Base-by-base conservation (phyloP, 805 yeast genomes). In the Diddensiella transvaalensis region DNA sequence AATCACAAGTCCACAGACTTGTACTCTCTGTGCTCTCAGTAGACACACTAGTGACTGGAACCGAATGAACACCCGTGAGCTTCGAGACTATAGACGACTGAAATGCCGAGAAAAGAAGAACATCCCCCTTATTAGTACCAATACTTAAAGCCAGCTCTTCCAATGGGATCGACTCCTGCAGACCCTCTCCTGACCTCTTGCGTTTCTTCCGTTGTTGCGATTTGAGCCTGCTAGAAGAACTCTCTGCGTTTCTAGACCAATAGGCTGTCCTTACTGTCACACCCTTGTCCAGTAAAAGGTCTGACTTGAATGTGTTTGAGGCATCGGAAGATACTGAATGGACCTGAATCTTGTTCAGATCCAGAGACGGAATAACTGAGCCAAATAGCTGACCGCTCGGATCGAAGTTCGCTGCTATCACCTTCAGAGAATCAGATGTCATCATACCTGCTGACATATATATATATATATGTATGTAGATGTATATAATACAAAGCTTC, bases 31-130 rank as follows among this genome's bases (percentile, higher is more conserved):
- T 75, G 72, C 58, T 68, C 73, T 48, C 76, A 73, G 54, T 81
- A 68, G 51, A 40, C 24, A 60, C 41, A 59, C 77, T 80, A 8
- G 74, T 65, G 32, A 83, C 73, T 18, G 80, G 71, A 29, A 71
- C 65, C 24, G 75, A 70, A 47, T 63, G 64, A 10, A 78, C 73
- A 18, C 77, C 73, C 17, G 68, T 65, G 36, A 86, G 66, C 49
- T 74, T 82, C 2, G 75, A 68, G 4, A 82, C 61, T 1, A 85
- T 69, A 48, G 79, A 76, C 54, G 82, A 81, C 19, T 77, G 73
- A 29, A 77, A 64, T 0, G 95, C 93, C 1, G 90, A 80, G 62
- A 81, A 87, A 8, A 87, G 60, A 56, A 83, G 67, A 0, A 83
- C 65, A 8, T 76, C 64, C 17, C 96, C 96, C 44, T 75, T 78